These are phyloP conservation scores for Aphanomyces invadans DNA, from an alignment of 352 stramenopile species.

Conservation along the genomic window DNA sequence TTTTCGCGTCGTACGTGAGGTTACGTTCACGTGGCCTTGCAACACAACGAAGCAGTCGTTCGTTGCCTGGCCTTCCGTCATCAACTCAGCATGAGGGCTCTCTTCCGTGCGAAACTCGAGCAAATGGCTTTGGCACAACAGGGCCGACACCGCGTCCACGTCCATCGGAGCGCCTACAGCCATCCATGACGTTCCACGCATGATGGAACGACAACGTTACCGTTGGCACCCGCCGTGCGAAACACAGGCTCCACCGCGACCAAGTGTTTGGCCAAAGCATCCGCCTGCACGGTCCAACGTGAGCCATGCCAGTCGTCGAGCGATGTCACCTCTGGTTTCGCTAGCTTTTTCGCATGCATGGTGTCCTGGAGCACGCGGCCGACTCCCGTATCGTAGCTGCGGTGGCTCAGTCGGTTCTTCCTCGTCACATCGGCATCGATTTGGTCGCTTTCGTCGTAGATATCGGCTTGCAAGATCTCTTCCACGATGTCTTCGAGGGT, in stretches of 20 bases:
- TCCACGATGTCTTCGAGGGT: constrained; percentile 99
- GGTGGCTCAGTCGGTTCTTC: constrained; percentile 22
- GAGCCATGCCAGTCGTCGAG: too few relatives aligned
- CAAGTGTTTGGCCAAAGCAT: constrained; percentile 23
- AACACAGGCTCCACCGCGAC: constrained; percentile 12
- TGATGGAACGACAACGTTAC: too few relatives aligned
- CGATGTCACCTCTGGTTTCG: neutral
- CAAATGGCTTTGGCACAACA: constrained; percentile 13
- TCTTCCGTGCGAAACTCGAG: constrained; percentile 14
- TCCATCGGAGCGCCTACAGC: neutral
- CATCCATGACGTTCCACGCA: too few relatives aligned
- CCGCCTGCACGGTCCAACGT: constrained; percentile 2
- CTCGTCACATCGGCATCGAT: constrained; percentile 16
- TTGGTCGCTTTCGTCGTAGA: constrained; percentile 93
- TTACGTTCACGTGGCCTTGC: constrained; percentile 3
- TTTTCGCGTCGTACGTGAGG: neutral
- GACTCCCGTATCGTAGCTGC: constrained; percentile 21
- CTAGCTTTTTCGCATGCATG: neutral
- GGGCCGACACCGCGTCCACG: neutral
- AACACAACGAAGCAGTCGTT: constrained; percentile 12
- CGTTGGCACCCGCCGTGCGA: constrained; percentile 2
- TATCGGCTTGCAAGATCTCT: constrained; percentile 94
- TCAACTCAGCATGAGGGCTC: constrained; percentile 8
- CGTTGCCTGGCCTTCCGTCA: constrained; percentile 8
- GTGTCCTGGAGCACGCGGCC: neutral